These are phyloP conservation scores for Pythium insidiosum DNA, from an alignment of 352 stramenopile genomes.

Conservation along the genomic window DNA sequence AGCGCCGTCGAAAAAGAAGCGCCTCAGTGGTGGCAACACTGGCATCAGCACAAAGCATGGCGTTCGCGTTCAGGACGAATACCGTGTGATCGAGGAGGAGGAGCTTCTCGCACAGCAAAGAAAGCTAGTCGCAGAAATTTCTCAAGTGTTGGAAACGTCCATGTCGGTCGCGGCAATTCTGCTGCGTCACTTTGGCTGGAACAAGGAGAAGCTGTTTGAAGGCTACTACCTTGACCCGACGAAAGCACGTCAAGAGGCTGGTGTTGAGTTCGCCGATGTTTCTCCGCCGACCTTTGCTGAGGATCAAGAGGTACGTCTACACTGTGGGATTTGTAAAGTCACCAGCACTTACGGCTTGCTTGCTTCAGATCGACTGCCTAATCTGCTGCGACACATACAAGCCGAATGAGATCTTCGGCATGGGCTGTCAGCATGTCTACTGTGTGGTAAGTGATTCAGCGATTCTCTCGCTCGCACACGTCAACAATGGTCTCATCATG, in stretches of 20 bases:
- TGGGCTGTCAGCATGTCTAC: conserved; percentile 97
- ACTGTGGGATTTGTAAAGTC: too few species aligned
- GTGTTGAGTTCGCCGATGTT: conserved; percentile 50
- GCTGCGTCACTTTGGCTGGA: conserved; percentile 81
- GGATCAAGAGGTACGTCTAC: conserved; percentile 29
- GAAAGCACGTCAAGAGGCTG: conserved; percentile 41
- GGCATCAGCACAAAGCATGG: too few species aligned
- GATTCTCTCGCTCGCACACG: too few species aligned
- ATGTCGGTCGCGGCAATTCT: conserved; percentile 54
- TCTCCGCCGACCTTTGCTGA: conserved; percentile 23
- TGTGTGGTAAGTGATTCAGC: conserved; percentile 82
- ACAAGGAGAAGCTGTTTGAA: conserved; percentile 89
- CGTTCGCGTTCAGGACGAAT: conserved; percentile 58
- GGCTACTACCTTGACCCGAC: conserved; percentile 69
- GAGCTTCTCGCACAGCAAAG: conserved; percentile 68
- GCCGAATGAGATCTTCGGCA: conserved; percentile 69
- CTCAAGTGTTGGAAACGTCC: conserved; percentile 70
- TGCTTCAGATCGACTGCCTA: conserved; percentile 60
- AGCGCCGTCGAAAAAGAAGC: conserved; percentile 67
- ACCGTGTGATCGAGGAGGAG: conserved; percentile 79
- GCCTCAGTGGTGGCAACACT: conserved; percentile 25
- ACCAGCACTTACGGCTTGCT: background rate
- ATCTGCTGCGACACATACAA: conserved; percentile 95
- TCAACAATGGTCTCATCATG: too few species aligned
- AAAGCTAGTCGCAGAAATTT: conserved; percentile 57